Base-by-base conservation (phyloP, 805 yeast species). In the Cyberlindnera petersonii region DNA sequence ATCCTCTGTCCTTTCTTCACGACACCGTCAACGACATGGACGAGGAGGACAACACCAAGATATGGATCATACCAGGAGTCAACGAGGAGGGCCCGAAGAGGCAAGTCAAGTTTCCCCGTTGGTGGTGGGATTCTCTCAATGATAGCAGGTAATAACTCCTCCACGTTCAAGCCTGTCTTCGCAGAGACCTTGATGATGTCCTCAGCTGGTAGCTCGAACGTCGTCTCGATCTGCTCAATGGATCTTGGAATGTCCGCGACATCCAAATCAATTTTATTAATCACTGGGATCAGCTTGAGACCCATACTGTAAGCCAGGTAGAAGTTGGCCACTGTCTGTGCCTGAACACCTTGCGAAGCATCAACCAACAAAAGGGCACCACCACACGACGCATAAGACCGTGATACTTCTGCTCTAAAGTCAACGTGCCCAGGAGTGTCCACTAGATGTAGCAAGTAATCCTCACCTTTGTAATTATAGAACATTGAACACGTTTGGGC, bases 401-500 rank as follows among this genome's bases (percentile, higher is more conserved):
- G 65, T 4, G 94, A 79, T 1, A 91, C 98, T 54, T 91, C 98
- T 8, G 93, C 82, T 38, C 96, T 69, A 60, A 91, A 91, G 60
- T 91, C 98, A 23, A 93, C 98, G 59, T 91, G 98, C 0, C 98
- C 98, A 0, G 98, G 98, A 0, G 98, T 91, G 60, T 91, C 98
- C 31, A 93, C 96, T 31, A 91, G 66, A 66, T 91, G 96, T 32
- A 91, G 65, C 39, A 93, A 61, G 57, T 86, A 93, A 50, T 91
- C 96, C 50, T 76, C 66, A 3, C 77, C 76, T n/a, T 55, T 50
- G 47, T 77, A 69, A 24, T 71, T 70, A 59, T 88, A 88, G 43
- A 93, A 71, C 97, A 91, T 93, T 0, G 96, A 74, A 53, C 96
- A 91, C 0, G 98, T 93, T 57, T 93, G 98, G 0, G 98, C 98